Conservation (phyloP, 495 filamentous ascomycete species). For the Xylaria curta region DNA sequence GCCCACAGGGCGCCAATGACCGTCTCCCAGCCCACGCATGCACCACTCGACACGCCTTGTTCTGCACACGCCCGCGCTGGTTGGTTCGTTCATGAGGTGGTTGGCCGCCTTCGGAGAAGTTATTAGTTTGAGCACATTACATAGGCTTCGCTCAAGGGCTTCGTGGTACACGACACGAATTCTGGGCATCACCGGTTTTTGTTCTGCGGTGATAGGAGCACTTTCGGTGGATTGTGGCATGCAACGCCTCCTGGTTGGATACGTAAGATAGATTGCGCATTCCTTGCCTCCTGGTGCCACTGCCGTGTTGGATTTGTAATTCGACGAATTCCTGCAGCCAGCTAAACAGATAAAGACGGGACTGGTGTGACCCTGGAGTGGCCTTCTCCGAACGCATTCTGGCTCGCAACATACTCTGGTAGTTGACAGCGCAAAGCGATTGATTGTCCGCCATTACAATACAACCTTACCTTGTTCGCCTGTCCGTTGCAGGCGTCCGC, state of each 20-base stretch:
- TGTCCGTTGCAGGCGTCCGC: constrained; percentile 29
- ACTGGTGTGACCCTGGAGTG: constrained; percentile 35
- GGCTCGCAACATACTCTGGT: constrained; percentile 33
- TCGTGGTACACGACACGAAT: constrained; percentile 25
- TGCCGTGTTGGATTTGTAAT: constrained; percentile 8
- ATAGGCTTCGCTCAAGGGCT: constrained; percentile 6
- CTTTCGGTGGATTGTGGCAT: constrained; percentile 1
- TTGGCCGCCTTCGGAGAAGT: constrained; percentile 23
- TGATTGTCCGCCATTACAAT: constrained; percentile 15
- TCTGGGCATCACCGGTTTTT: constrained; percentile 18
- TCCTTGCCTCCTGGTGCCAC: constrained; percentile 9
- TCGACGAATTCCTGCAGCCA: constrained; percentile 19
- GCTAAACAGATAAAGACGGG: constrained; percentile 37
- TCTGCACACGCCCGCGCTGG: neutral
- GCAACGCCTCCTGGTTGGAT: constrained; percentile 15
- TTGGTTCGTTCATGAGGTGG: constrained; percentile 2
- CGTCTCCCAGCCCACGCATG: constrained; percentile 5
- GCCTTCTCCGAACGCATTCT: constrained; percentile 37
- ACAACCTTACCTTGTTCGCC: constrained; percentile 15
- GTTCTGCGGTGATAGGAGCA: constrained; percentile 18
- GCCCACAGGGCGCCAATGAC: neutral
- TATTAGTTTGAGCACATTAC: constrained; percentile 4
- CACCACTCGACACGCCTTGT: constrained; percentile 3
- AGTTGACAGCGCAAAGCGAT: constrained; percentile 22
- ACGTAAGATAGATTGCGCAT: constrained; percentile 10